Evolutionary conservation across 345 rosid genomes (phyloP).

Genomic region (Ricinus communis): DNA sequence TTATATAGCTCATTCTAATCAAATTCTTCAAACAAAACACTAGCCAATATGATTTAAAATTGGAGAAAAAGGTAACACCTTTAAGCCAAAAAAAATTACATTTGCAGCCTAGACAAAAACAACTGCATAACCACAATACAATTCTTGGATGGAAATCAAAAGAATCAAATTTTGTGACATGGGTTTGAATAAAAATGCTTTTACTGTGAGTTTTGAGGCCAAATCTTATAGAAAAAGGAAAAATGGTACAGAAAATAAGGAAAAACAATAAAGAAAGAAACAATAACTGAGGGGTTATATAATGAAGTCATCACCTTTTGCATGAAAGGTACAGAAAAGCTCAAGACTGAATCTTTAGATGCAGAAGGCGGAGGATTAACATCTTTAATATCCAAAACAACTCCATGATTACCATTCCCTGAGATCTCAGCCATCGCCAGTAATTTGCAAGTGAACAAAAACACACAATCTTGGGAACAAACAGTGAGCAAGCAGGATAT

Average conservation of each 20-base stretch:
- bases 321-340: slow-evolving; percentile 63
- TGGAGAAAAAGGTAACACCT: not conserved
- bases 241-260: not conserved
- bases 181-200: not conserved
- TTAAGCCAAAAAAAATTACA: not conserved
- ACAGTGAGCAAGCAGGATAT: not conserved
- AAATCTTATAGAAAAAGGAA: not conserved
- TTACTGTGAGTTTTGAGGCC: not conserved
- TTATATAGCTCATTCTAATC: not conserved
- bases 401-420: slow-evolving; percentile 39
- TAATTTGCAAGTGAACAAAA: not conserved
- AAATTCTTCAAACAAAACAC: not conserved
- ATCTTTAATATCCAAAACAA: slow-evolving; percentile 52
- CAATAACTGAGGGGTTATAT: not conserved
- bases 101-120: not conserved
- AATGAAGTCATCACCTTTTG: slow-evolving; percentile 54
- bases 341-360: slow-evolving; percentile 38
- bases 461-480: not conserved
- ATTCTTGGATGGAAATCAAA: not conserved
- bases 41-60: not conserved
- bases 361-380: slow-evolving; percentile 16
- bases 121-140: not conserved
- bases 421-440: slow-evolving; percentile 50
- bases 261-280: too few relatives aligned
- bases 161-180: slow-evolving; percentile 1